Evolutionary conservation across 2,329 filamentous ascomycete species (phyloP).

Genomic region (Clonostachys solani): DNA sequence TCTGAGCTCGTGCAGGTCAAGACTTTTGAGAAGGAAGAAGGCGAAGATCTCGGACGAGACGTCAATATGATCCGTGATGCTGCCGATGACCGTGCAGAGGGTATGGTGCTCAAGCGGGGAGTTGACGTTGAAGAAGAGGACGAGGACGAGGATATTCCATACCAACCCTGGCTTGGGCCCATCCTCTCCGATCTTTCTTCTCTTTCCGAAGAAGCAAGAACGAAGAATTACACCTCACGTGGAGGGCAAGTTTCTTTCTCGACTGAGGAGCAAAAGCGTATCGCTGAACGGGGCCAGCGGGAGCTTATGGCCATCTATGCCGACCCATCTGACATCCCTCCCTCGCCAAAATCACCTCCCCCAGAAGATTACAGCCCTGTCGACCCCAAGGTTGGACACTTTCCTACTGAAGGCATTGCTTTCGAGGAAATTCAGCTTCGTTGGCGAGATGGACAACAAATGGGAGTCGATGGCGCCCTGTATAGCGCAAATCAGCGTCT

Average conservation of each 20-base stretch:
- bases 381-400: constrained; percentile 19
- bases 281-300: constrained; percentile 51
- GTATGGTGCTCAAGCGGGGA: constrained; percentile 62
- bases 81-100: constrained; percentile 68
- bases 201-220: constrained; percentile 38
- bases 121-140: constrained; percentile 44
- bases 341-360: constrained; percentile 49
- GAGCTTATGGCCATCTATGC: constrained; percentile 61
- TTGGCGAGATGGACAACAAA: constrained; percentile 39
- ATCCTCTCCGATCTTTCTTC: constrained; percentile 38
- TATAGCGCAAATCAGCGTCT: constrained; percentile 38
- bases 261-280: constrained; percentile 51
- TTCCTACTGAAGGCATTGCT: constrained; percentile 33
- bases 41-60: constrained; percentile 65
- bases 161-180: constrained; percentile 48
- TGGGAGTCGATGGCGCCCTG: constrained; percentile 35
- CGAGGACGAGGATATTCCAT: constrained; percentile 48
- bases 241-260: constrained; percentile 46
- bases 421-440: constrained; percentile 45
- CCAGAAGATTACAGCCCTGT: constrained; percentile 19
- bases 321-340: constrained; percentile 47
- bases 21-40: constrained; percentile 67
- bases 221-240: constrained; percentile 47
- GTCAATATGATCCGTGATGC: constrained; percentile 68
- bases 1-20: constrained; percentile 61